phyloP scores from a whole-genome alignment of 148 eudicot genomes.

The Cornus suecica region DNA sequence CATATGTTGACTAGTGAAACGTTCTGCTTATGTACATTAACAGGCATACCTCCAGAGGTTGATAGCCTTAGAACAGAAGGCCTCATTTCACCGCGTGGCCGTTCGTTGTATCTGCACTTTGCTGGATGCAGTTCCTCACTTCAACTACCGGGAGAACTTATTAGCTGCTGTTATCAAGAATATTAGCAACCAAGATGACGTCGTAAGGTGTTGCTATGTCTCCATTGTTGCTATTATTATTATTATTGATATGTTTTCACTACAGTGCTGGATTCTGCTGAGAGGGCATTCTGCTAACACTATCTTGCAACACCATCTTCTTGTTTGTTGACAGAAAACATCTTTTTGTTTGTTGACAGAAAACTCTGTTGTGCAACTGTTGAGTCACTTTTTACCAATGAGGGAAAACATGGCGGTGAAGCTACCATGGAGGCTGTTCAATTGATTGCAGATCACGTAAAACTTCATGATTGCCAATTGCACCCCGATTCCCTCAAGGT shows the following conservation, averaged over 20 bases:
- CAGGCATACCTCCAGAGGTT: conserved; percentile 79
- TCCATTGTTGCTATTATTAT: conserved; percentile 10
- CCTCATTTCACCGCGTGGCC: conserved; percentile 60
- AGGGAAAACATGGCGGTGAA: conserved; percentile 95
- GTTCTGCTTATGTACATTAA: background rate
- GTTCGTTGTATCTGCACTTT: conserved; percentile 81
- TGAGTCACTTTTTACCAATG: conserved; percentile 67
- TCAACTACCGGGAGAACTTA: conserved; percentile 79
- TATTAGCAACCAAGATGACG: conserved; percentile 76
- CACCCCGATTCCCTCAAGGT: conserved; percentile 91
- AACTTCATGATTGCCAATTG: conserved; percentile 66
- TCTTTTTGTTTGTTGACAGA: conserved; percentile 35
- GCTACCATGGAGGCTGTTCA: conserved; percentile 78
- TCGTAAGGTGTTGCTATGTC: conserved; percentile 52
- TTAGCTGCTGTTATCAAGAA: conserved; percentile 64
- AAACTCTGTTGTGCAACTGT: conserved; percentile 60
- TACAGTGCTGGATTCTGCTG: background rate
- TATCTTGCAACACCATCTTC: background rate
- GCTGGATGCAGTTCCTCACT: conserved; percentile 87
- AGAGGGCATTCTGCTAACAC: background rate
- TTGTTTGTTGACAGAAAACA: conserved; percentile 47
- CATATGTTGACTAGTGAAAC: background rate
- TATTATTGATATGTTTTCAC: background rate
- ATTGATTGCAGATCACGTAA: conserved; percentile 72
- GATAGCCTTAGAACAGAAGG: conserved; percentile 40